Percentiles rank a stretch among this genome's conserved stretches.
Evolutionary conservation across 2,329 filamentous ascomycete species (phyloP).

Genomic region (Pyrenophora seminiperda): DNA sequence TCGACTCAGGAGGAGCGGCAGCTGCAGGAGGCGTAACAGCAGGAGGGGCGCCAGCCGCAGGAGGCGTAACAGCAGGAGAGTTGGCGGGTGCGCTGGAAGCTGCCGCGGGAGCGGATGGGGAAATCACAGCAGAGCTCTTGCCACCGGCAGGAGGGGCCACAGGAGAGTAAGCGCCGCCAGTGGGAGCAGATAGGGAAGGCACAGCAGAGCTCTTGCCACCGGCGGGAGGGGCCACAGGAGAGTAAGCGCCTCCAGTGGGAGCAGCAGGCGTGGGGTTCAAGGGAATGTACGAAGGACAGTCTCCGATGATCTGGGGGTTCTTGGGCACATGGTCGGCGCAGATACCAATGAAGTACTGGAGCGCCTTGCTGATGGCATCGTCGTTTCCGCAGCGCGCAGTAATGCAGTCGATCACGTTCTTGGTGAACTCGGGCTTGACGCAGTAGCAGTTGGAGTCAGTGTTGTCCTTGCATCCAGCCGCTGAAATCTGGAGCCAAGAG

Average conservation of each 20-base stretch:
- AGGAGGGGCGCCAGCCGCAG: constrained; percentile 11
- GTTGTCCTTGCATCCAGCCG: constrained; percentile 77
- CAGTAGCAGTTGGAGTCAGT: constrained; percentile 86
- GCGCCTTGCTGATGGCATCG: constrained; percentile 69
- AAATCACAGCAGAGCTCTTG: constrained; percentile 3
- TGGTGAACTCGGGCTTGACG: constrained; percentile 74
- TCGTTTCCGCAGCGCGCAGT: constrained; percentile 70
- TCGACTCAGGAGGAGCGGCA: constrained; percentile 5
- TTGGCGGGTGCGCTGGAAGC: constrained; percentile 7
- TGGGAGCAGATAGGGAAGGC: constrained; percentile 19
- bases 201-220: constrained; percentile 6
- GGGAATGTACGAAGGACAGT: constrained; percentile 66
- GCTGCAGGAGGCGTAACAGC: constrained; percentile 9
- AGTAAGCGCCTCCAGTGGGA: constrained; percentile 20
- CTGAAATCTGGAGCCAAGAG: constrained; percentile 75
- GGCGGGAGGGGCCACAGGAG: constrained; percentile 15
- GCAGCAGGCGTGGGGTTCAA: constrained; percentile 37
- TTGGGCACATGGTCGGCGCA: constrained; percentile 74
- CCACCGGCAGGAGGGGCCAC: constrained; percentile 12
- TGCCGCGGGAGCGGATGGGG: constrained; percentile 3
- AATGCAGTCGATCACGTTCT: constrained; percentile 80
- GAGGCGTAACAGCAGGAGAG: constrained; percentile 9
- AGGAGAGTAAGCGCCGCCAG: constrained; percentile 19
- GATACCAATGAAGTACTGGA: constrained; percentile 88
- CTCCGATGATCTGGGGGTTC: constrained; percentile 87